Conservation (phyloP, 2,329 filamentous ascomycete species). For the Kalmusia sp. region DNA sequence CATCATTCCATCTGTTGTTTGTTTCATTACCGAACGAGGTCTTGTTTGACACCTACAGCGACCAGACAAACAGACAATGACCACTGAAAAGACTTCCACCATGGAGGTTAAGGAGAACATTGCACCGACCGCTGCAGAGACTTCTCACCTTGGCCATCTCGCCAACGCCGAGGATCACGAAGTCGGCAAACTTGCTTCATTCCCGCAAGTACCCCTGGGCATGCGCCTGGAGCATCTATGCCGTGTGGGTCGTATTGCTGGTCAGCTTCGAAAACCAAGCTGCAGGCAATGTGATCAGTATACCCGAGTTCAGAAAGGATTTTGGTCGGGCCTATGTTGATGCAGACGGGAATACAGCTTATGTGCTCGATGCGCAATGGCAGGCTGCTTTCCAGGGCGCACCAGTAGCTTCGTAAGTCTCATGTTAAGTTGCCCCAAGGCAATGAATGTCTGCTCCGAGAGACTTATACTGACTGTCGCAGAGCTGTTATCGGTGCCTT, state of each 20-base stretch:
- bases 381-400: conserved; percentile 54
- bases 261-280: conserved; percentile 54
- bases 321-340: conserved; percentile 46
- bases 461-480: background rate
- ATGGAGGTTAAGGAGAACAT: conserved; percentile 24
- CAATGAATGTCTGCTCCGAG: background rate
- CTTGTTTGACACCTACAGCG: background rate
- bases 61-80: too few species aligned
- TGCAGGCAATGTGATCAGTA: conserved; percentile 50
- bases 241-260: conserved; percentile 50
- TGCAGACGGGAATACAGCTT: conserved; percentile 39
- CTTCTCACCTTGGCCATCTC: conserved; percentile 23
- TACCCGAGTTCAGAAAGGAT: conserved; percentile 56
- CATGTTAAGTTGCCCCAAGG: too few species aligned
- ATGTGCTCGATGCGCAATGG: conserved; percentile 53
- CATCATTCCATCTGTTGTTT: too few species aligned
- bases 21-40: background rate
- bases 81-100: conserved; percentile 11
- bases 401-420: conserved; percentile 47
- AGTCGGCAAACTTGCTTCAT: conserved; percentile 29
- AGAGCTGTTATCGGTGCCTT: conserved; percentile 42
- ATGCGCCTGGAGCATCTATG: conserved; percentile 48
- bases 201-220: conserved; percentile 37
- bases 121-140: conserved; percentile 8
- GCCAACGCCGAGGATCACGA: conserved; percentile 30